These are phyloP conservation scores for Phytopythium ostracodes DNA, from an alignment of 352 stramenopile genomes.

Conservation along the genomic window DNA sequence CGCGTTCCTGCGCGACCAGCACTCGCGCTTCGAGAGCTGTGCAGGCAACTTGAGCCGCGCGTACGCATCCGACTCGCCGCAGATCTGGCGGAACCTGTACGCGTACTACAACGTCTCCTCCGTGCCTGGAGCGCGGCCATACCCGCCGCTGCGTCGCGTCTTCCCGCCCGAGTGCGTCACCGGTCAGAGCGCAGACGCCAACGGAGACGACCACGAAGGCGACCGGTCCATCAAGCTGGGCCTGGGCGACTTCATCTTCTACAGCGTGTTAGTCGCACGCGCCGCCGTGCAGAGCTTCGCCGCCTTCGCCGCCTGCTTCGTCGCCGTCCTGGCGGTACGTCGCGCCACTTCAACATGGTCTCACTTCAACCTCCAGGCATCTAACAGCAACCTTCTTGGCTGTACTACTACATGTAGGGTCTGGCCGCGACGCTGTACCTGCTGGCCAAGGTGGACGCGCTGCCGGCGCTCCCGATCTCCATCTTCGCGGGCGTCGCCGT, in stretches of 20 bases:
- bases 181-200: constrained; percentile 20
- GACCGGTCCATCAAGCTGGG: constrained; percentile 87
- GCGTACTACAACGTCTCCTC: constrained; percentile 34
- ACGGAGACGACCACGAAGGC: constrained; percentile 21
- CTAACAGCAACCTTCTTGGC: too few species aligned
- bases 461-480: constrained; percentile 94
- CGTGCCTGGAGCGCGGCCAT: constrained; percentile 24
- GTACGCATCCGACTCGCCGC: constrained; percentile 27
- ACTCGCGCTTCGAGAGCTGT: constrained; percentile 23
- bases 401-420: constrained; percentile 40
- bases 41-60: constrained; percentile 23
- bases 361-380: constrained; percentile 7
- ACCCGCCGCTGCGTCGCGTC: constrained; percentile 23
- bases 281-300: constrained; percentile 91
- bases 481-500: constrained; percentile 84
- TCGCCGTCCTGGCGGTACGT: constrained; percentile 89
- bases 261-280: constrained; percentile 94
- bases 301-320: constrained; percentile 89
- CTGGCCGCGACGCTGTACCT: constrained; percentile 92
- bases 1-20: constrained; percentile 40
- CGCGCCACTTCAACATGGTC: not conserved
- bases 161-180: constrained; percentile 18
- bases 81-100: constrained; percentile 48
- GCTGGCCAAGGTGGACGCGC: constrained; percentile 89
- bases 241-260: constrained; percentile 98